Evolutionary conservation across 2,329 filamentous ascomycete species (phyloP), one percentile per base, ranked within the genome.

Genomic region (Fusarium zealandicum): DNA sequence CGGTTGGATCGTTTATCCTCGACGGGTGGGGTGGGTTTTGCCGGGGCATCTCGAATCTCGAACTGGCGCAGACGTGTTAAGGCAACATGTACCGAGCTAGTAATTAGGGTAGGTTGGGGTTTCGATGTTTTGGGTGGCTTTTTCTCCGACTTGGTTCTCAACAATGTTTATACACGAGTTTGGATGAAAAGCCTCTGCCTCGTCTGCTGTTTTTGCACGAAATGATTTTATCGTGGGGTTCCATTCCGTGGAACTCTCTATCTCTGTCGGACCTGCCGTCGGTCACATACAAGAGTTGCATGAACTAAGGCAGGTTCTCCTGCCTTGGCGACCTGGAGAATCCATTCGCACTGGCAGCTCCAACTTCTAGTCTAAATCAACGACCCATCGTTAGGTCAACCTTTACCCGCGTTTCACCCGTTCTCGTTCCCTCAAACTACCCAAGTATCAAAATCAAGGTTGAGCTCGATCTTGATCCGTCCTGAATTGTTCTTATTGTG

Each of bases 191-290:
- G 7, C 20, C n/a, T n/a, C n/a, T n/a, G n/a, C n/a, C n/a, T n/a
- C n/a, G n/a, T n/a, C n/a, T n/a, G n/a, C n/a, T n/a, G n/a, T n/a
- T n/a, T n/a, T n/a, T n/a, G n/a, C n/a, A n/a, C n/a, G n/a, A n/a
- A n/a, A n/a, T n/a, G n/a, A n/a, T n/a, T n/a, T n/a, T n/a, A n/a
- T n/a, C n/a, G n/a, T n/a, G n/a, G n/a, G n/a, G n/a, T n/a, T n/a
- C n/a, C n/a, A n/a, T n/a, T n/a, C n/a, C n/a, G n/a, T n/a, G n/a
- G n/a, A n/a, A n/a, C 16, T 35, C 35, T 39, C 33, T 43, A 35
- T 53, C 22, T 59, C 44, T n/a, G 31, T 62, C 58, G 54, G 54
- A 22, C 49, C 58, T 48, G 43, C 58, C 58, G 54, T 55, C 46
- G 42, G 45, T 47, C 36, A 46, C 33, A 38, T 46, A 22, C 43